These are phyloP conservation scores for Clonostachys byssicola DNA, from an alignment of 2,329 filamentous ascomycete genomes.

Conservation along the genomic window DNA sequence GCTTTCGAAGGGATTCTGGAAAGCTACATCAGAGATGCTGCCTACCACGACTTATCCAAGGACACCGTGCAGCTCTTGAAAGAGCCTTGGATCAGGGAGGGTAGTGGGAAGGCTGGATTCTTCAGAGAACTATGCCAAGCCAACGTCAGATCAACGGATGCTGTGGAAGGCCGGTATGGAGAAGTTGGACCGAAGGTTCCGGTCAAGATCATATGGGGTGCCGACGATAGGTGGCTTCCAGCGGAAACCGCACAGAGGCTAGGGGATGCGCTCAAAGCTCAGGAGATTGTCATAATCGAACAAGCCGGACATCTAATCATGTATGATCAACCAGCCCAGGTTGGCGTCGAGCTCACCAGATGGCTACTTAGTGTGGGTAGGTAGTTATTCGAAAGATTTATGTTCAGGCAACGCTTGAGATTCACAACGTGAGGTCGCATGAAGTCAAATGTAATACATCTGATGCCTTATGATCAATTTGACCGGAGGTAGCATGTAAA, in stretches of 20 bases:
- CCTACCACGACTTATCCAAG: constrained; percentile 16
- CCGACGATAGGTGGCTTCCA: constrained; percentile 36
- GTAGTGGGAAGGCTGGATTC: constrained; percentile 24
- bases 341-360: constrained; percentile 27
- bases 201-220: constrained; percentile 37
- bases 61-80: constrained; percentile 28
- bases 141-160: constrained; percentile 13
- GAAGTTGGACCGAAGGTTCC: constrained; percentile 25
- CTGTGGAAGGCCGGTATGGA: constrained; percentile 28
- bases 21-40: constrained; percentile 31
- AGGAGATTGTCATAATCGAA: constrained; percentile 23
- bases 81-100: constrained; percentile 21
- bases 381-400: neutral
- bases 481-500: too few species aligned
- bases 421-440: neutral
- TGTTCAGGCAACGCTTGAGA: neutral
- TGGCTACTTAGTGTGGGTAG: constrained; percentile 16
- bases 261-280: constrained; percentile 18
- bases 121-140: constrained; percentile 29
- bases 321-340: constrained; percentile 31
- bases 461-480: too few species aligned
- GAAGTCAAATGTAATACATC: too few species aligned
- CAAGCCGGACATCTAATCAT: constrained; percentile 37
- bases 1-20: constrained; percentile 31
- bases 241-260: constrained; percentile 22